Percentiles rank a stretch among this genome's conserved stretches.
Evolutionary conservation across 2,329 filamentous ascomycete species (phyloP).

Genomic region (Aspergillus aculeatus): DNA sequence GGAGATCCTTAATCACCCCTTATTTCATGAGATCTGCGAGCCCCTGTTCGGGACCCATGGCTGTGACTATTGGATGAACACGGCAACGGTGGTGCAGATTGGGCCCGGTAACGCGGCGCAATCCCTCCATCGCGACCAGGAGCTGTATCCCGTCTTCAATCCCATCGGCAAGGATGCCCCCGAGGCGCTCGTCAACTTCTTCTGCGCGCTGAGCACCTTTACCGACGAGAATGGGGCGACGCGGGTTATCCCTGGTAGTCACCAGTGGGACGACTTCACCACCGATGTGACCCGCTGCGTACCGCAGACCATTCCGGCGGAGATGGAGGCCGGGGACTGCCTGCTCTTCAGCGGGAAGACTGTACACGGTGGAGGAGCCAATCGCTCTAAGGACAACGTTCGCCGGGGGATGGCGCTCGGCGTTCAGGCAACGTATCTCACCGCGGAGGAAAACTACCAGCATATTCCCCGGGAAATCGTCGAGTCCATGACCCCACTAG

Average conservation of each 20-base stretch:
- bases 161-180: background rate
- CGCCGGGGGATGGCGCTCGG: background rate
- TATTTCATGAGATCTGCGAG: background rate
- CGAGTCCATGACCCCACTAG: background rate
- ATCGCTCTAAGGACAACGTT: background rate
- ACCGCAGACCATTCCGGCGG: background rate
- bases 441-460: background rate
- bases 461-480: background rate
- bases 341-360: background rate
- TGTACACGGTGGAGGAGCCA: background rate
- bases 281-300: background rate
- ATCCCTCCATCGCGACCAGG: background rate
- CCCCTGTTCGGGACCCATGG: background rate
- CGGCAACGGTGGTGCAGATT: background rate
- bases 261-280: background rate
- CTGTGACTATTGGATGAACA: background rate
- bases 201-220: background rate
- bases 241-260: background rate
- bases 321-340: background rate
- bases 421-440: background rate
- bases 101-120: background rate
- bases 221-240: slow-evolving; percentile 2
- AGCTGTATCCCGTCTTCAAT: too few relatives aligned
- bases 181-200: background rate
- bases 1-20: background rate